A percentile compares a stretch with the other conserved stretches of the same genome.
These are phyloP conservation scores for Monotropa hypopitys DNA, from an alignment of 179 eudicot genomes.

Conservation along the genomic window DNA sequence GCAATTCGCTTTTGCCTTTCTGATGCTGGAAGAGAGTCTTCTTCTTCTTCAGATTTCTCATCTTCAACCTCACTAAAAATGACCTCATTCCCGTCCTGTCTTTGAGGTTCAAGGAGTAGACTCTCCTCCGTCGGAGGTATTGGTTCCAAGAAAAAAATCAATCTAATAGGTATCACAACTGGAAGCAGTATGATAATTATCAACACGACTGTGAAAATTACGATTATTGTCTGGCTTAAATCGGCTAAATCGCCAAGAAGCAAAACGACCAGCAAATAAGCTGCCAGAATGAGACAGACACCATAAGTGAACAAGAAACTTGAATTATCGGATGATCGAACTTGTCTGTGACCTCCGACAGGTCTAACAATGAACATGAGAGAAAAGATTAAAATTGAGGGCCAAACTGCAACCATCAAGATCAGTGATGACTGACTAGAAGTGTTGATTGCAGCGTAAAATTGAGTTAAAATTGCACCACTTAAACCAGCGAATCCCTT, in stretches of 20 bases:
- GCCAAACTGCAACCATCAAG: conserved; percentile 33
- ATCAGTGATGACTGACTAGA: conserved; percentile 25
- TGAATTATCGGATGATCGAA: conserved; percentile 28
- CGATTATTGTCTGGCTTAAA: conserved; percentile 15
- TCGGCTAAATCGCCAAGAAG: conserved; percentile 22
- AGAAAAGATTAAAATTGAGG: conserved; percentile 20
- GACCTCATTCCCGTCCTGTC: conserved; percentile 18
- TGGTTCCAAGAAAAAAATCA: conserved; percentile 21
- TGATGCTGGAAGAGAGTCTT: conserved; percentile 13
- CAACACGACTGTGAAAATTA: conserved; percentile 14
- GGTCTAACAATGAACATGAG: conserved; percentile 36
- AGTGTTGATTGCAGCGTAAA: conserved; percentile 23
- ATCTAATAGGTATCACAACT: conserved; percentile 19
- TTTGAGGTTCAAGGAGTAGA: conserved; percentile 20
- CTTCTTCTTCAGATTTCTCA: conserved; percentile 14
- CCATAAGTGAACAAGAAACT: conserved; percentile 26
- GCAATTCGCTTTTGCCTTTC: conserved; percentile 23
- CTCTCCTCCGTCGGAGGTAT: conserved; percentile 16
- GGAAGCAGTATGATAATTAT: conserved; percentile 24
- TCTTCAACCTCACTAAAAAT: conserved; percentile 31
- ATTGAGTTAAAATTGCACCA: conserved; percentile 28
- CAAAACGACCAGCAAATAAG: conserved; percentile 23
- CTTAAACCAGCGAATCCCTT: conserved; percentile 32
- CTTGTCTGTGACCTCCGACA: conserved; percentile 36
- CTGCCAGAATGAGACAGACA: conserved; percentile 31